Evolutionary conservation across 106 monocot species (phyloP).

Genomic region (Gastrodia elata): DNA sequence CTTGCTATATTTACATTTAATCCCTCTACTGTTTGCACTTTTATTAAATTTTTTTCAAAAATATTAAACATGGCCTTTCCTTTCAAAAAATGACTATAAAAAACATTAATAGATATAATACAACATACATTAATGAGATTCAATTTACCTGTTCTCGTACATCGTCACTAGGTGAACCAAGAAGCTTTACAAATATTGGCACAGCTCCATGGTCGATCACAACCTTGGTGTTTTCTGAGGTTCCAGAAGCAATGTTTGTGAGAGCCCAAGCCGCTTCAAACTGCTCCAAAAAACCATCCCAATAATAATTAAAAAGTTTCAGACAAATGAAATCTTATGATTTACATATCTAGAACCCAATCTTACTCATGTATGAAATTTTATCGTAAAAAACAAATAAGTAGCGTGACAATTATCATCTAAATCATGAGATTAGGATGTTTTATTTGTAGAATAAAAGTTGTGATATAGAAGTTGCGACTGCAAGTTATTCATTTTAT

Average conservation of each 20-base stretch:
- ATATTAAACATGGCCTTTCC: too few relatives aligned
- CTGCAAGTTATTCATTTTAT: too few relatives aligned
- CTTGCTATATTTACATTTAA: too few relatives aligned
- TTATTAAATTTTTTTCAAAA: too few relatives aligned
- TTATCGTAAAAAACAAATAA: background rate
- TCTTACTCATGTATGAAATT: too few relatives aligned
- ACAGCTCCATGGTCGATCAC: conserved; percentile 54
- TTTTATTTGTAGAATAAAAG: too few relatives aligned
- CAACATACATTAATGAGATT: background rate
- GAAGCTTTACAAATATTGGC: conserved; percentile 52
- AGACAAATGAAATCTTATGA: background rate
- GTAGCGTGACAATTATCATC: background rate
- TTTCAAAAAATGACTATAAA: too few relatives aligned
- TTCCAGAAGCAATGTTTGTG: conserved; percentile 56
- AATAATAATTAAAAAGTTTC: conserved; percentile 1
- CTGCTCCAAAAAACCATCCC: conserved; percentile 19
- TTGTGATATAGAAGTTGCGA: too few relatives aligned
- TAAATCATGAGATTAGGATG: too few relatives aligned
- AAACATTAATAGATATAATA: background rate
- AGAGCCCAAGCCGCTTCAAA: conserved; percentile 61
- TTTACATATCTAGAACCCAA: too few relatives aligned
- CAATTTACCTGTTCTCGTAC: conserved; percentile 51
- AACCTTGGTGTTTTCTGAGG: conserved; percentile 51
- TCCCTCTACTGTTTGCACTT: too few relatives aligned
- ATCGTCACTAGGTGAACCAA: conserved; percentile 43